These are phyloP conservation scores for Salix udensis DNA, from an alignment of 345 rosid species.

Conservation along the genomic window DNA sequence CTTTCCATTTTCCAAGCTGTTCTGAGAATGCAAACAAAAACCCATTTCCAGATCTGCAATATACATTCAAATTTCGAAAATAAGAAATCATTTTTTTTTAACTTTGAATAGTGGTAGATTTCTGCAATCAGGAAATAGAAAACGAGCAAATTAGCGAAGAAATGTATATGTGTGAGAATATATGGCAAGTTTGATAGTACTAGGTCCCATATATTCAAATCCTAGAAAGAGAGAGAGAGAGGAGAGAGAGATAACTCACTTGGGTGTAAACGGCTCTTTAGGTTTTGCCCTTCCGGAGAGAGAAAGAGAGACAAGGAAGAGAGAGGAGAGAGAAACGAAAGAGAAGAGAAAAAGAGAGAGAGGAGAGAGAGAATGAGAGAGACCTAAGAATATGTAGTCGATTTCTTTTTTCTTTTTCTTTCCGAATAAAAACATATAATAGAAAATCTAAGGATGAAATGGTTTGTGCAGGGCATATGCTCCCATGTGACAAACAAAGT, in stretches of 20 bases:
- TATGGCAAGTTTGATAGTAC: slow-evolving; percentile 12
- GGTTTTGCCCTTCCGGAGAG: slow-evolving; percentile 86
- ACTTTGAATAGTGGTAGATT: slow-evolving; percentile 42
- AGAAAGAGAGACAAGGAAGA: slow-evolving; percentile 42
- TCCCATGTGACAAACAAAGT: slow-evolving; percentile 14
- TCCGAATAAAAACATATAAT: background rate
- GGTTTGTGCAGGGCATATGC: slow-evolving; percentile 1
- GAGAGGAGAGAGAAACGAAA: slow-evolving; percentile 42
- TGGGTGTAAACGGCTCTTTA: slow-evolving; percentile 70
- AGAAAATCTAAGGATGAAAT: background rate
- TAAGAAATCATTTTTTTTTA: slow-evolving; percentile 13
- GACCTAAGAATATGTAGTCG: slow-evolving; percentile 27
- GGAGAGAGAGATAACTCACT: slow-evolving; percentile 87
- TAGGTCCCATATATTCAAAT: slow-evolving; percentile 61
- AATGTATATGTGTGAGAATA: slow-evolving; percentile 10
- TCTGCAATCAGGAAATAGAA: slow-evolving; percentile 7
- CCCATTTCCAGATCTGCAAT: slow-evolving; percentile 34
- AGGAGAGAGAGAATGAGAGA: slow-evolving; percentile 25
- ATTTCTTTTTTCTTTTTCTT: too few relatives aligned
- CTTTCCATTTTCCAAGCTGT: slow-evolving; percentile 23
- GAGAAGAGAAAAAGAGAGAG: slow-evolving; percentile 23
- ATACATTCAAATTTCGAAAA: background rate
- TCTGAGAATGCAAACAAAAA: slow-evolving; percentile 12
- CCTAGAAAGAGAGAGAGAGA: slow-evolving; percentile 39
- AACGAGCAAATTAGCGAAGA: background rate